Base-by-base conservation (phyloP, 805 yeast genomes). In the Yarrowia phangngaensis region DNA sequence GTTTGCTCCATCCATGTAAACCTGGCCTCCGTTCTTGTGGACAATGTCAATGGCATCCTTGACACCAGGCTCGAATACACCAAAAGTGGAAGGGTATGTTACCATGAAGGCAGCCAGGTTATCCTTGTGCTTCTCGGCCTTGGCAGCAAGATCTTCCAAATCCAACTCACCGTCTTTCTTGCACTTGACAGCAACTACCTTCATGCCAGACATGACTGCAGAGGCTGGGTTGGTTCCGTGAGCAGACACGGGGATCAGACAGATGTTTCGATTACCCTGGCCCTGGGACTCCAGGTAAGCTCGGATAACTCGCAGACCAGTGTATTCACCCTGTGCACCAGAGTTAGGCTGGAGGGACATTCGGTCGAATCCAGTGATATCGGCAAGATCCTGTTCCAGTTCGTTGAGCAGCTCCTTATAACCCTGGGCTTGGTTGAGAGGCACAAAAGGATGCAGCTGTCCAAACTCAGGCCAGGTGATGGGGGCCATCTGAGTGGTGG, bases 181-280 rank as follows among this genome's bases (percentile, higher is more conserved):
- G 70, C 98, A 92, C 64, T 88, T 87, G 35, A 92, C 87, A 4
- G 97, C 82, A 15, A 92, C 86, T 35, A 92, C 97, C 66, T 85
- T 87, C 67, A 92, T 70, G 27, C 96, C 97, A 58, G 94, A 82
- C 95, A 92, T 92, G 14, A 95, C 86, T 14, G 98, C 97, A 34
- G 96, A 86, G 0, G 98, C 98, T 17, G 98, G 98, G 63, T 92
- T 92, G 13, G 98, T 92, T 52, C 98, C 98, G 62, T 92, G 98
- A 2, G 98, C 98, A 59, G 92, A 81, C 4, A 90, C 95, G 4
- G 98, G 98, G 58, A 92, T 92, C 62, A 92, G 73, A 67, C 97
- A 92, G 48, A 92, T 74, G 64, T 88, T 79, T 63, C 98, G 77
- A 52, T 79, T 70, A 13, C 73, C 66, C 61, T 88, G 82, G 31